Base-by-base conservation (phyloP, 495 filamentous ascomycete species). In the Aspergillus nidulans region DNA sequence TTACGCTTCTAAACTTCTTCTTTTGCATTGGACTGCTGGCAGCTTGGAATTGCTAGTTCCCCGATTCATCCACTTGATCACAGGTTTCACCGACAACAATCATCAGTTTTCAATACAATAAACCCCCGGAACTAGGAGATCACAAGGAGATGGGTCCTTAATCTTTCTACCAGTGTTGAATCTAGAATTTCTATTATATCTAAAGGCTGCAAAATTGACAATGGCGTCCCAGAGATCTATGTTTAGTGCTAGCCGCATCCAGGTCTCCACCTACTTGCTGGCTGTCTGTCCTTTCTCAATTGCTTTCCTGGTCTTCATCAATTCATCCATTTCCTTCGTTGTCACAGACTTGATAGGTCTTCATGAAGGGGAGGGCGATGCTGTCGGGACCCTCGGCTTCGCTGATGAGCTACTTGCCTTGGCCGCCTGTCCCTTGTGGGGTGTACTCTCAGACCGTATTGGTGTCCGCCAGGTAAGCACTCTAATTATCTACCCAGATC, bases 291-390 rank as follows among this genome's bases (percentile, higher is more conserved):
- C 96, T 21, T 97, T 96, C 77, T 92, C 88, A 60, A 99, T 99
- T 63, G 87, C 89, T 30, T 96, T 97, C 75, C 83, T 99, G 51
- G 94, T 99, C 45, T 99, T 97, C 76, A 85, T 99, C 60, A 99
- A 97, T 73, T 87, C 87, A 60, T 87, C 87, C 62, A 77, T 97
- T 53, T 92, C 90, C 28, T 99, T 97, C 71, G 90, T 97, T 48
- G 87, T 97, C 58, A 96, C 91, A 7, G 88, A 96, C 69, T 76
- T 95, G 34, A 84, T 99, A 52, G 89, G 89, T 43, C 74, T 90
- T 36, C 81, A 81, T 61, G 68, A 84, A 43, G 81, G 83, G 47
- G 89, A 96, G 24, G 94, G 94, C 26, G 85, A 96, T 75, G 85
- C 90, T 4, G 91, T 96, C 18, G 94, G 94, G 20, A 97, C 92